Percentiles rank a stretch among this genome's conserved stretches.
phyloP scores from a whole-genome alignment of 2,329 filamentous ascomycete species.

The Westerdykella ornata region DNA sequence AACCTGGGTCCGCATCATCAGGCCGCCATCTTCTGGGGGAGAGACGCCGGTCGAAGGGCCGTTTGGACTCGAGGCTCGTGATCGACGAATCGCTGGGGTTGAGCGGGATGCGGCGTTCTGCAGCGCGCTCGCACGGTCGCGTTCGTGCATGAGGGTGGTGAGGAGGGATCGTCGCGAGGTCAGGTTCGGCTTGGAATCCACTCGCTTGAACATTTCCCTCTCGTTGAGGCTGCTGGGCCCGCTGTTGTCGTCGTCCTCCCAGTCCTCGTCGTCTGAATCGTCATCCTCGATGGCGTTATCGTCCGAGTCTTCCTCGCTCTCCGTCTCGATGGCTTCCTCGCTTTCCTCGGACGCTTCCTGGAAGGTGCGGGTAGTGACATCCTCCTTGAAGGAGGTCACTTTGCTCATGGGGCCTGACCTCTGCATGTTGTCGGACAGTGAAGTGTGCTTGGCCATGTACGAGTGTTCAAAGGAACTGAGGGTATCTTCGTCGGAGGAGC shows the following conservation, averaged over 20 bases:
- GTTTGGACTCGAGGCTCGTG: conserved; percentile 61
- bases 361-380: conserved; percentile 63
- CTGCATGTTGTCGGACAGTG: conserved; percentile 49
- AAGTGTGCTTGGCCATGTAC: conserved; percentile 48
- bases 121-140: conserved; percentile 63
- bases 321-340: conserved; percentile 53
- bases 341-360: conserved; percentile 49
- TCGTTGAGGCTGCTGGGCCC: conserved; percentile 78
- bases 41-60: conserved; percentile 59
- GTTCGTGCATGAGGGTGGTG: conserved; percentile 80
- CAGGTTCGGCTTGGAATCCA: conserved; percentile 80
- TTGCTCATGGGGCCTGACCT: conserved; percentile 56
- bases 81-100: conserved; percentile 49
- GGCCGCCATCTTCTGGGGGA: conserved; percentile 46
- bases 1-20: conserved; percentile 54
- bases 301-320: conserved; percentile 52
- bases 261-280: conserved; percentile 45
- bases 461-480: conserved; percentile 63
- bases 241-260: conserved; percentile 67
- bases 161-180: conserved; percentile 82
- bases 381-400: conserved; percentile 73
- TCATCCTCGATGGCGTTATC: conserved; percentile 53
- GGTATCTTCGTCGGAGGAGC: conserved; percentile 78
- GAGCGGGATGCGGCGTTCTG: conserved; percentile 57
- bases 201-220: conserved; percentile 75